These are phyloP conservation scores for Pseudozyma thailandica DNA, from an alignment of 1,284 basidiomycete genomes.

Conservation along the genomic window DNA sequence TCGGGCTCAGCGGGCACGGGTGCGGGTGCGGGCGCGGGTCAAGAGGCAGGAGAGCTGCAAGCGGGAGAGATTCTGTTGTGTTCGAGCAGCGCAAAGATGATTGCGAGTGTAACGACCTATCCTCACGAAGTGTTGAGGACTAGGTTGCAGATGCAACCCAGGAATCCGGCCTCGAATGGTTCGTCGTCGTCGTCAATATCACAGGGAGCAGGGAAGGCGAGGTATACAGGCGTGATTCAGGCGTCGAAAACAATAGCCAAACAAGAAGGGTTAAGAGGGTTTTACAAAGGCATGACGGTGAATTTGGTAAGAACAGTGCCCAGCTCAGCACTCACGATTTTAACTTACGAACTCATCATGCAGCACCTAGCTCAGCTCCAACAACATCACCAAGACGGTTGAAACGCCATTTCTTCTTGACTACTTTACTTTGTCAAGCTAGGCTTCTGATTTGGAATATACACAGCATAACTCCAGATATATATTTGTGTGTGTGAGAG, in stretches of 20 bases:
- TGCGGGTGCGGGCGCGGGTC: too few relatives aligned
- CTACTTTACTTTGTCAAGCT: too few relatives aligned
- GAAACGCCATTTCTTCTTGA: too few relatives aligned
- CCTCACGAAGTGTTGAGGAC: slow-evolving; percentile 67
- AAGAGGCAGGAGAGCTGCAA: slow-evolving; percentile 37
- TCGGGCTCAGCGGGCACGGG: too few relatives aligned
- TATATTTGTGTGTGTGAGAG: too few relatives aligned
- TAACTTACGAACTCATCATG: slow-evolving; percentile 67
- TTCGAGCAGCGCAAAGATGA: slow-evolving; percentile 66
- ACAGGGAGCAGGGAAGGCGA: slow-evolving; percentile 7
- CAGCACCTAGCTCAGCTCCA: slow-evolving; percentile 37
- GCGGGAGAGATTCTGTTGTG: slow-evolving; percentile 57
- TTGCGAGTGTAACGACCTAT: slow-evolving; percentile 64
- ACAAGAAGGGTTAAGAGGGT: slow-evolving; percentile 62
- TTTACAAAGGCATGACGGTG: slow-evolving; percentile 66
- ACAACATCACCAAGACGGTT: too few relatives aligned
- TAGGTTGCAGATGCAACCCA: slow-evolving; percentile 63
- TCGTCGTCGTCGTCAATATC: background rate
- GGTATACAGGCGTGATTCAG: slow-evolving; percentile 58
- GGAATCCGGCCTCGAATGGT: background rate
- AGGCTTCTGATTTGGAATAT: too few relatives aligned
- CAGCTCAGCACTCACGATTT: slow-evolving; percentile 62
- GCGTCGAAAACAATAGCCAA: slow-evolving; percentile 46
- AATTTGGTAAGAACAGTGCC: slow-evolving; percentile 65
- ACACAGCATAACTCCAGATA: too few relatives aligned